Conservation (phyloP, 768 basidiomycete species). For the Russula emetica region DNA sequence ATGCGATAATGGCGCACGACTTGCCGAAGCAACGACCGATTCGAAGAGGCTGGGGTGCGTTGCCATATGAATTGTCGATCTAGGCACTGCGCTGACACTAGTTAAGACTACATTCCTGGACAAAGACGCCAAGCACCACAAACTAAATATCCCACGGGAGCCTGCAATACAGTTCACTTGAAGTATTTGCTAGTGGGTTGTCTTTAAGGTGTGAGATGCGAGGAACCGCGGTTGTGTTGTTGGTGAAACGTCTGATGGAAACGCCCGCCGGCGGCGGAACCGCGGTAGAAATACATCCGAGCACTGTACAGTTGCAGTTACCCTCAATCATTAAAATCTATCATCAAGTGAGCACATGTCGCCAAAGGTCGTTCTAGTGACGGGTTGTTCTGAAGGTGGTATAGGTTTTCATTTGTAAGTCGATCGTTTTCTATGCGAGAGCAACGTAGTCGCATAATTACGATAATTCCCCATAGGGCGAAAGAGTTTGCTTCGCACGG, state of each 20-base stretch:
- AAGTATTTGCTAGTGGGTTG: no score
- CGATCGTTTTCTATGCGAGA: neutral
- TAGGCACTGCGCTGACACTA: neutral
- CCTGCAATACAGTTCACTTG: no score
- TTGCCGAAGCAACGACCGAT: neutral
- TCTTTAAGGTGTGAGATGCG: no score
- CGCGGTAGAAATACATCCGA: no score
- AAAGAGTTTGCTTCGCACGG: constrained; percentile 46
- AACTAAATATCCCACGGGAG: no score
- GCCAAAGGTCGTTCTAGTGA: constrained; percentile 9
- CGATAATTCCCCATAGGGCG: neutral
- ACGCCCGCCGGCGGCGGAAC: no score
- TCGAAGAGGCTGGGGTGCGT: neutral
- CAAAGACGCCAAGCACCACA: neutral
- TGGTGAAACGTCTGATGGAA: no score
- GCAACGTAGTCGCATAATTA: neutral
- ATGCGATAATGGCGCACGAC: neutral
- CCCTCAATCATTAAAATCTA: no score
- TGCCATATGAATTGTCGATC: neutral
- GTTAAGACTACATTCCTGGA: neutral
- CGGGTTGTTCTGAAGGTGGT: constrained; percentile 10
- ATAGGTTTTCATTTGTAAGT: constrained; percentile 9
- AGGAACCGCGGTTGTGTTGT: no score
- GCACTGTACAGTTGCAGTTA: no score
- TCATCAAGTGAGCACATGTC: neutral